Evolutionary conservation across 2,329 filamentous ascomycete genomes (phyloP).

Genomic region (Colletotrichum shisoi): DNA sequence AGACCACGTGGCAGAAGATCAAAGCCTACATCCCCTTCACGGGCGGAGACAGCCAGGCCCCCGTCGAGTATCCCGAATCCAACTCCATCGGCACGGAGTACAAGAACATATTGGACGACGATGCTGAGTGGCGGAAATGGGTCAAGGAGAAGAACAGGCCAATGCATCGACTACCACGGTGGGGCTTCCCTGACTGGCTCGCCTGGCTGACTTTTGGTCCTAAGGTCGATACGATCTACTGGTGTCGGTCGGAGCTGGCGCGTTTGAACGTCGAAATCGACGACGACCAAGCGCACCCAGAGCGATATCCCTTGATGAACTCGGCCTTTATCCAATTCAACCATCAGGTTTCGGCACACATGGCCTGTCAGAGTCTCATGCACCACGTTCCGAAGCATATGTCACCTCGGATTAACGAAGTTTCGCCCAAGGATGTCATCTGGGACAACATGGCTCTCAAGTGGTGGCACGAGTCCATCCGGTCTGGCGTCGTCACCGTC

Average conservation of each 20-base stretch:
- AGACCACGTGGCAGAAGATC: slow-evolving; percentile 61
- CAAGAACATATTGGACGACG: slow-evolving; percentile 61
- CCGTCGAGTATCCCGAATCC: slow-evolving; percentile 67
- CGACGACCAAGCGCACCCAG: slow-evolving; percentile 82
- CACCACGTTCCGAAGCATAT: slow-evolving; percentile 94
- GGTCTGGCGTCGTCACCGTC: slow-evolving; percentile 70
- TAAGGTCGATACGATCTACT: slow-evolving; percentile 96
- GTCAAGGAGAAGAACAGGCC: slow-evolving; percentile 82
- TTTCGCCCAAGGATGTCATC: slow-evolving; percentile 88
- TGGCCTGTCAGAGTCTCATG: slow-evolving; percentile 92
- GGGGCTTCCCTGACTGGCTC: slow-evolving; percentile 71
- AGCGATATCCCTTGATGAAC: slow-evolving; percentile 90
- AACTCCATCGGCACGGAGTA: slow-evolving; percentile 64
- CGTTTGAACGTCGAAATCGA: slow-evolving; percentile 92
- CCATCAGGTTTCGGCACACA: slow-evolving; percentile 94
- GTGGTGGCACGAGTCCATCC: slow-evolving; percentile 90
- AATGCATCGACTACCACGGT: slow-evolving; percentile 76
- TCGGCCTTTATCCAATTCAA: slow-evolving; percentile 99
- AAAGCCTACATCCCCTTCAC: slow-evolving; percentile 60
- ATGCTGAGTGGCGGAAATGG: slow-evolving; percentile 81
- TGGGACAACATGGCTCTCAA: slow-evolving; percentile 97
- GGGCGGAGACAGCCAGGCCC: slow-evolving; percentile 51
- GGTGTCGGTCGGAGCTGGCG: slow-evolving; percentile 85
- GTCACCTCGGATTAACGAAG: slow-evolving; percentile 90
- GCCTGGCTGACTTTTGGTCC: slow-evolving; percentile 77